These are phyloP conservation scores for Cyberlindnera americana DNA, from an alignment of 805 yeast species.

Conservation along the genomic window DNA sequence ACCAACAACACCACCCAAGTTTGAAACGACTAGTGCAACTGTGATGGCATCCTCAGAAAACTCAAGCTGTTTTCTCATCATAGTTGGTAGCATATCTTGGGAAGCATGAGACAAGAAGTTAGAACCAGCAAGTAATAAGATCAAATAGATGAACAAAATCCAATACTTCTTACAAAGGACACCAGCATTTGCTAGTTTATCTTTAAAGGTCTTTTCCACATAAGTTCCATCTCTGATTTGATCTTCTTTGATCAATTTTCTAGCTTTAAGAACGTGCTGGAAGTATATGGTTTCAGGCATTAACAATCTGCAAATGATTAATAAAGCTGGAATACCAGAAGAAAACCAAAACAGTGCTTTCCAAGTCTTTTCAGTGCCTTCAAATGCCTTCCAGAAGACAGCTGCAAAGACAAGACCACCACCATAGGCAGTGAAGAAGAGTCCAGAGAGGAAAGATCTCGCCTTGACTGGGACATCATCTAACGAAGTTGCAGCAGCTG, in stretches of 20 bases:
- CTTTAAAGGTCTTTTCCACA: slow-evolving; percentile 25
- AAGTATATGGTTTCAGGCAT: slow-evolving; percentile 61
- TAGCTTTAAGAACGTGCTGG: slow-evolving; percentile 31
- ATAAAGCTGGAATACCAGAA: slow-evolving; percentile 57
- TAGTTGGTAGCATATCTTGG: slow-evolving; percentile 69
- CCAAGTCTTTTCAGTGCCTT: slow-evolving; percentile 53
- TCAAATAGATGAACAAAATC: slow-evolving; percentile 55
- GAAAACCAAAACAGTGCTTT: slow-evolving; percentile 70
- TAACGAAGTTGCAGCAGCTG: slow-evolving; percentile 43
- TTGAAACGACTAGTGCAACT: slow-evolving; percentile 58
- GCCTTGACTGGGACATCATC: slow-evolving; percentile 63
- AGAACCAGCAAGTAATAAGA: slow-evolving; percentile 63
- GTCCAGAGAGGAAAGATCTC: slow-evolving; percentile 61
- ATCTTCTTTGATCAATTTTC: slow-evolving; percentile 25
- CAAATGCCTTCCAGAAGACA: slow-evolving; percentile 60
- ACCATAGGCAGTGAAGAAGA: slow-evolving; percentile 56
- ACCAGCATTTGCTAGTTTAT: slow-evolving; percentile 29
- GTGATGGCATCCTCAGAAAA: slow-evolving; percentile 47
- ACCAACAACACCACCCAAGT: slow-evolving; percentile 65
- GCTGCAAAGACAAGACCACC: slow-evolving; percentile 65
- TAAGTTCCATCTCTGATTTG: slow-evolving; percentile 29
- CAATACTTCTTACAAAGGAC: slow-evolving; percentile 48
- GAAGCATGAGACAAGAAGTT: slow-evolving; percentile 73
- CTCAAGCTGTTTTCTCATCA: slow-evolving; percentile 51
- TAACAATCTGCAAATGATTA: slow-evolving; percentile 53